phyloP scores from a whole-genome alignment of 2,329 filamentous ascomycete genomes.

The Drechslerella coelobrocha region DNA sequence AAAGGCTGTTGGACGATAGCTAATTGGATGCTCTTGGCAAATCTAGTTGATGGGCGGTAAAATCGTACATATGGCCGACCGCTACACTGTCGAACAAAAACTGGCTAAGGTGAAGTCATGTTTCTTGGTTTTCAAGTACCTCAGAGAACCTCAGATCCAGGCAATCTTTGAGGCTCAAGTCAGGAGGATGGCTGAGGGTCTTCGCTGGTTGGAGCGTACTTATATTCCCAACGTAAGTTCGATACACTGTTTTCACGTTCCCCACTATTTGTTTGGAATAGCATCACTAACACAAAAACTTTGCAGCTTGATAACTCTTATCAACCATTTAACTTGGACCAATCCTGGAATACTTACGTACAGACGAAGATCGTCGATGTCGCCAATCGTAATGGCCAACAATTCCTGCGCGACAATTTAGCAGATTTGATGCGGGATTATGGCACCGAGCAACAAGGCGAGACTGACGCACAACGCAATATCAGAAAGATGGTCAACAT shows the following conservation, averaged over 20 bases:
- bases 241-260: constrained; percentile 10
- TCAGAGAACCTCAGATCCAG: constrained; percentile 24
- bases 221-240: constrained; percentile 35
- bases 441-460: constrained; percentile 10
- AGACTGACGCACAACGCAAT: constrained; percentile 12
- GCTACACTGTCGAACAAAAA: constrained; percentile 8
- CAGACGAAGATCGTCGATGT: constrained; percentile 7
- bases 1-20: constrained; percentile 3
- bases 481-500: constrained; percentile 27
- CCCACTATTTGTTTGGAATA: constrained; percentile 4
- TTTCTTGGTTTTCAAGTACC: constrained; percentile 35
- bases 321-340: constrained; percentile 15
- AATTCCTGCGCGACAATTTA: constrained; percentile 33
- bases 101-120: constrained; percentile 23
- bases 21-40: constrained; percentile 1
- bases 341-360: constrained; percentile 23
- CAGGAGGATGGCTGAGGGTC: constrained; percentile 29
- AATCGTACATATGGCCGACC: constrained; percentile 3
- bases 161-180: constrained; percentile 35
- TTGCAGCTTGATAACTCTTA: constrained; percentile 17
- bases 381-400: constrained; percentile 20
- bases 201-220: constrained; percentile 21
- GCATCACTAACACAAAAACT: constrained; percentile 16
- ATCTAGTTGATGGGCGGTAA: constrained; percentile 27
- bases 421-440: constrained; percentile 16